Conservation (phyloP, 75 land plant species). For the Picea glauca region DNA sequence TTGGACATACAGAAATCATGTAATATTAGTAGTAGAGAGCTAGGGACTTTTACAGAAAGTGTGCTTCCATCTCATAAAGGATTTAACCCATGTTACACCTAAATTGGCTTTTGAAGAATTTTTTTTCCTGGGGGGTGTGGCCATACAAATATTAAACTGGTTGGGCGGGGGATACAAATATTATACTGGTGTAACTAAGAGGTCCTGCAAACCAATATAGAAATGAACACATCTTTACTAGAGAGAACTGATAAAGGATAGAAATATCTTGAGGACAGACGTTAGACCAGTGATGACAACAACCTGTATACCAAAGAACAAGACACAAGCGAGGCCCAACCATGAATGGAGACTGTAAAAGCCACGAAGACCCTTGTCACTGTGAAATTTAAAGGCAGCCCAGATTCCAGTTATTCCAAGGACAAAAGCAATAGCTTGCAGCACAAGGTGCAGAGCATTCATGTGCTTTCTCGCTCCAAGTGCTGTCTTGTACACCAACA, state of each 20-base stretch:
- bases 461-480: conserved; percentile 61
- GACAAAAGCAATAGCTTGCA: conserved; percentile 70
- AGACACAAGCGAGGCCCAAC: conserved; percentile 79
- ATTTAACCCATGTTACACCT: too few species aligned
- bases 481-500: conserved; percentile 81
- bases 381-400: conserved; percentile 89
- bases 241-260: background rate
- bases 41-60: too few species aligned
- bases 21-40: too few species aligned
- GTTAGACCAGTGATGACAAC: background rate
- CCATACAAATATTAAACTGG: too few species aligned
- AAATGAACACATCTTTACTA: background rate
- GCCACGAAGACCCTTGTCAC: conserved; percentile 73
- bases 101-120: too few species aligned
- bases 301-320: conserved; percentile 82
- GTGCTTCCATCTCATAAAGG: too few species aligned
- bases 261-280: background rate
- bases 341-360: conserved; percentile 99
- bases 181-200: background rate
- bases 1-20: background rate
- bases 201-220: background rate
- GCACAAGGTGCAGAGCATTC: conserved; percentile 70
- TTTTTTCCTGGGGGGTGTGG: too few species aligned
- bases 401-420: conserved; percentile 74
- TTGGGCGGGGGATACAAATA: background rate